A percentile compares a stretch with the other conserved stretches of the same genome.
Evolutionary conservation across 2,329 filamentous ascomycete genomes (phyloP).

Genomic region (Dothiorella sarmentorum): DNA sequence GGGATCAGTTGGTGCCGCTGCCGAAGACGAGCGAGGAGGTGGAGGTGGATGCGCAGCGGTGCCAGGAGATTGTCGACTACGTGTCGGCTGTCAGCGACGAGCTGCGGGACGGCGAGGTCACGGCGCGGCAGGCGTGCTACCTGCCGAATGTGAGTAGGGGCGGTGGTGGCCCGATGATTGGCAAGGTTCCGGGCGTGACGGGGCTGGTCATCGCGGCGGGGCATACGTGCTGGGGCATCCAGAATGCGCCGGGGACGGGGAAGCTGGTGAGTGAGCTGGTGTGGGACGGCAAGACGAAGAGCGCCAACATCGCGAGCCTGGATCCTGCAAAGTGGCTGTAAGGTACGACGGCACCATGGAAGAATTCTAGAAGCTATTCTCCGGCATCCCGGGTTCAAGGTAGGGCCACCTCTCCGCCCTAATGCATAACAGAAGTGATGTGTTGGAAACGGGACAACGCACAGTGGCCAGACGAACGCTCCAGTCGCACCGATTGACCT

Average conservation of each 20-base stretch:
- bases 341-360: too few relatives aligned
- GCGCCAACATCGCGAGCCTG: constrained; percentile 41
- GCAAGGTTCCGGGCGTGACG: constrained; percentile 62
- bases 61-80: constrained; percentile 82
- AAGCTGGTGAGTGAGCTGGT: constrained; percentile 46
- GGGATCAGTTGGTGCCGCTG: constrained; percentile 70
- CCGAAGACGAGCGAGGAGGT: constrained; percentile 75
- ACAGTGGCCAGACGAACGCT: too few relatives aligned
- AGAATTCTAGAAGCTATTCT: too few relatives aligned
- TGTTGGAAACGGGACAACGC: too few relatives aligned
- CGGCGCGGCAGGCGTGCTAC: constrained; percentile 85
- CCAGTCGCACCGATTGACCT: too few relatives aligned
- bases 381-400: too few relatives aligned
- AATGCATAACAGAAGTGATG: too few relatives aligned
- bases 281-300: constrained; percentile 43
- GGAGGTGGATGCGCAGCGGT: constrained; percentile 68
- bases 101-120: constrained; percentile 52
- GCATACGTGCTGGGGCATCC: constrained; percentile 97
- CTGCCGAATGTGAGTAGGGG: constrained; percentile 66
- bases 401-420: too few relatives aligned
- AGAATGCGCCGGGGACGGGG: constrained; percentile 82
- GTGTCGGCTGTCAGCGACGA: constrained; percentile 58
- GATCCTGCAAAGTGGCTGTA: constrained; percentile 36
- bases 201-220: constrained; percentile 81
- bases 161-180: constrained; percentile 73